A percentile compares a stretch with the other conserved stretches of the same genome.
Evolutionary conservation across 2,329 filamentous ascomycete genomes (phyloP).

Genomic region (Colletotrichum sp.): DNA sequence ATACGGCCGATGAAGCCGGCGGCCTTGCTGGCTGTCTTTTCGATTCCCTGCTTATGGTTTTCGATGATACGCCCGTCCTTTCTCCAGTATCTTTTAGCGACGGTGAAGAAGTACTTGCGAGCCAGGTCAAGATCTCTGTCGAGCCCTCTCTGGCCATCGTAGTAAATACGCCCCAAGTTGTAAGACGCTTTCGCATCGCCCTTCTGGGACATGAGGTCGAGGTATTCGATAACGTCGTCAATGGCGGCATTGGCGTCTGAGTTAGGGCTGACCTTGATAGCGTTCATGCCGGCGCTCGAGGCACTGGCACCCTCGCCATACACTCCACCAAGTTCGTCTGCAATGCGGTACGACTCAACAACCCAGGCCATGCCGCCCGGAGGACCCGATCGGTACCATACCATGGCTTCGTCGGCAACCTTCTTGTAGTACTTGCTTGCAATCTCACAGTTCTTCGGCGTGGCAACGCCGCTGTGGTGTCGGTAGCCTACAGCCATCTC

Average conservation of each 20-base stretch:
- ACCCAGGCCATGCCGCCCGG: constrained; percentile 84
- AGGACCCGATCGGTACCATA: constrained; percentile 86
- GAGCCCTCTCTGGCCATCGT: constrained; percentile 81
- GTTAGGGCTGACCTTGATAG: constrained; percentile 73
- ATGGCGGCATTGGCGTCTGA: constrained; percentile 86
- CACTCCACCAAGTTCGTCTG: constrained; percentile 88
- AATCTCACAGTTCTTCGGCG: constrained; percentile 83
- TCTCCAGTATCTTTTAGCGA: constrained; percentile 82
- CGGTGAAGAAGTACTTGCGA: constrained; percentile 79
- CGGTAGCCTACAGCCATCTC: constrained; percentile 95
- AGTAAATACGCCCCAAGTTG: constrained; percentile 84
- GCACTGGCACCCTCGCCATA: constrained; percentile 96
- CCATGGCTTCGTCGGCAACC: constrained; percentile 91
- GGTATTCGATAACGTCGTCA: constrained; percentile 93
- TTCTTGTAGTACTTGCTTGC: constrained; percentile 89
- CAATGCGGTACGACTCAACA: constrained; percentile 81
- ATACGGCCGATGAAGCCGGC: constrained; percentile 89
- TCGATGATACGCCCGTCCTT: constrained; percentile 77
- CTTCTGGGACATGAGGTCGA: constrained; percentile 88
- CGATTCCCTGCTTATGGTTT: constrained; percentile 72
- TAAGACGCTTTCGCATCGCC: constrained; percentile 88
- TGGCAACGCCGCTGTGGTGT: constrained; percentile 84
- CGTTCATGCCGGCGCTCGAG: constrained; percentile 84
- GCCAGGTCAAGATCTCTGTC: constrained; percentile 76
- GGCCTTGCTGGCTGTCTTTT: constrained; percentile 81